Percentiles rank a stretch among this genome's conserved stretches.
These are phyloP conservation scores for Blastobotrys aristatus DNA, from an alignment of 1,139 yeast genomes.

Conservation along the genomic window DNA sequence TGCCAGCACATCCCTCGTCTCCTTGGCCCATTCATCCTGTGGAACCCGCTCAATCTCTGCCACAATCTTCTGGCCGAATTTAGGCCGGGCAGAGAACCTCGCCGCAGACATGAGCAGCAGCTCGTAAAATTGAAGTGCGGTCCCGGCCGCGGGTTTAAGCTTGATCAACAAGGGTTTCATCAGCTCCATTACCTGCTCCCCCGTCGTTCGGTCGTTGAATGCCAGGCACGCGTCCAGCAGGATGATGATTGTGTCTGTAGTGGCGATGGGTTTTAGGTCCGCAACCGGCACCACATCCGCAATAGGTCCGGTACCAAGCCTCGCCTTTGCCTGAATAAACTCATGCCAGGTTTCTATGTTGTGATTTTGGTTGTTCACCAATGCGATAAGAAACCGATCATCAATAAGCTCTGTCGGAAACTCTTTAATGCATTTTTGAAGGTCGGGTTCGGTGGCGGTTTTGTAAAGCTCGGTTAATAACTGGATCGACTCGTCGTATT, in stretches of 20 bases:
- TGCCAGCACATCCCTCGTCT: slow-evolving; percentile 34
- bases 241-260: slow-evolving; percentile 20
- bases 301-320: background rate
- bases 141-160: slow-evolving; percentile 10
- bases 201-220: slow-evolving; percentile 15
- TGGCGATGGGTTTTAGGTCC: background rate
- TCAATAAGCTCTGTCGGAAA: background rate
- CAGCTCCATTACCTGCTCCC: slow-evolving; percentile 12
- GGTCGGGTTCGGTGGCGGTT: background rate
- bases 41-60: slow-evolving; percentile 15
- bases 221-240: slow-evolving; percentile 24
- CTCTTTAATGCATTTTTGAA: background rate
- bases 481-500: slow-evolving; percentile 22
- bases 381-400: slow-evolving; percentile 10
- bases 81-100: slow-evolving; percentile 22
- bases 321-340: slow-evolving; percentile 9
- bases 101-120: slow-evolving; percentile 27
- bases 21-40: slow-evolving; percentile 24
- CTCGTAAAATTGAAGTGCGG: slow-evolving; percentile 25
- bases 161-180: slow-evolving; percentile 15
- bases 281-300: background rate
- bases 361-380: background rate
- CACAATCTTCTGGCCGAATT: slow-evolving; percentile 20
- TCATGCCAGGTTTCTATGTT: slow-evolving; percentile 14
- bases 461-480: slow-evolving; percentile 10